Percentiles rank a stretch among this genome's conserved stretches.
Evolutionary conservation across 306 rosid genomes (phyloP).

Genomic region (Comarum palustre): DNA sequence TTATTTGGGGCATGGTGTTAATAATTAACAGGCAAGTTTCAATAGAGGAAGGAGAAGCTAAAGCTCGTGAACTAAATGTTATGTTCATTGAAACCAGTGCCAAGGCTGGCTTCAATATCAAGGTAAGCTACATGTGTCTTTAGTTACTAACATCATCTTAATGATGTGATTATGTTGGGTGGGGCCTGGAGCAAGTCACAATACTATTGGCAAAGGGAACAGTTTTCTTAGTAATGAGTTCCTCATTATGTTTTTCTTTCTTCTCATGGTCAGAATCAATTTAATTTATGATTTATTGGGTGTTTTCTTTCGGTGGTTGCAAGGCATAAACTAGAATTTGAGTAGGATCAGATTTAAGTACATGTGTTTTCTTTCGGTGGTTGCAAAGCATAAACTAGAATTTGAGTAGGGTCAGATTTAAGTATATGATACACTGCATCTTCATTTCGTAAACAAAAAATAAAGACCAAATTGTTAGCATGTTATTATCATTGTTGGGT

Average conservation of each 20-base stretch:
- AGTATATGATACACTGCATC: not conserved
- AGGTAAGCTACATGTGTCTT: slow-evolving; percentile 36
- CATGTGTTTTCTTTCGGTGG: too few species aligned
- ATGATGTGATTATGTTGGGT: not conserved
- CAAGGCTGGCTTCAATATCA: slow-evolving; percentile 87
- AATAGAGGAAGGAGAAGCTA: slow-evolving; percentile 84
- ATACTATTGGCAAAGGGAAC: not conserved
- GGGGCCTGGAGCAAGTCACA: not conserved
- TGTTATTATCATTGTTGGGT: not conserved
- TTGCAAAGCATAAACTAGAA: not conserved
- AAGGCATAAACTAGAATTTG: not conserved
- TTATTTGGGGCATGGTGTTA: slow-evolving; percentile 11
- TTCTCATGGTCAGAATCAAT: not conserved
- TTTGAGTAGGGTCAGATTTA: not conserved
- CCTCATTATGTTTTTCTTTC: too few species aligned
- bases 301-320: not conserved
- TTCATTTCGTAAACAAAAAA: not conserved
- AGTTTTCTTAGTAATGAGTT: not conserved
- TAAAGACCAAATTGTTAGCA: not conserved
- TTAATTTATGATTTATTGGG: not conserved
- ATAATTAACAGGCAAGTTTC: slow-evolving; percentile 70
- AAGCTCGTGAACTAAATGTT: slow-evolving; percentile 68
- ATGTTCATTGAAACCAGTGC: slow-evolving; percentile 93
- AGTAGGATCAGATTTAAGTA: not conserved
- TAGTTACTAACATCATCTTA: not conserved